A percentile compares a stretch with the other conserved stretches of the same genome.
Evolutionary conservation across 768 basidiomycete genomes (phyloP).

Genomic region (Xerocomellus chrysenteron): DNA sequence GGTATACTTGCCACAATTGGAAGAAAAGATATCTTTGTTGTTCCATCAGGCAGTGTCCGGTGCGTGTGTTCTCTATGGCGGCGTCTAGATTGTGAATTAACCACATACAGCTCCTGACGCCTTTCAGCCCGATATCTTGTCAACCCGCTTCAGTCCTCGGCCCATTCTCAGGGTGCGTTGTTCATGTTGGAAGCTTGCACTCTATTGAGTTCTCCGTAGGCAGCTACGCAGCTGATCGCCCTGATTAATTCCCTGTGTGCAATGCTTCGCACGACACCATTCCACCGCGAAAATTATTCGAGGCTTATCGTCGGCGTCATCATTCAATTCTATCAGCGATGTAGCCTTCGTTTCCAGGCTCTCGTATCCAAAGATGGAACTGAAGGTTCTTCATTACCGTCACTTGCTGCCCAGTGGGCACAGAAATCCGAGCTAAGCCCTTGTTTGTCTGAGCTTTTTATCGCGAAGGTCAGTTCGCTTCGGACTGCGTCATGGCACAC

Average conservation of each 20-base stretch:
- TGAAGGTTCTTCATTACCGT: constrained; percentile 44
- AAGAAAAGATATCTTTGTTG: constrained; percentile 85
- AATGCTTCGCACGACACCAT: constrained; percentile 89
- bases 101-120: constrained; percentile 67
- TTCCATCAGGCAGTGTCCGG: constrained; percentile 86
- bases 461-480: constrained; percentile 45
- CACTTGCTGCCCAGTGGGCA: constrained; percentile 78
- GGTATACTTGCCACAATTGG: constrained; percentile 91
- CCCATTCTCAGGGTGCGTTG: constrained; percentile 74
- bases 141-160: constrained; percentile 58
- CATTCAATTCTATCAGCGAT: constrained; percentile 94
- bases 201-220: constrained; percentile 44
- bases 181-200: not conserved
- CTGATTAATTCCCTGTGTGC: constrained; percentile 88
- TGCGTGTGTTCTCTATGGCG: constrained; percentile 32
- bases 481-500: not conserved
- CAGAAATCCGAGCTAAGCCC: constrained; percentile 77
- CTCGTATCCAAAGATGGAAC: constrained; percentile 49
- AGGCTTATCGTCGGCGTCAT: constrained; percentile 92
- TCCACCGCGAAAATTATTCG: constrained; percentile 93
- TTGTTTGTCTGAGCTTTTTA: constrained; percentile 67
- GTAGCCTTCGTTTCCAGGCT: constrained; percentile 83
- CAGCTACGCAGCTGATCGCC: constrained; percentile 80
- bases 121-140: constrained; percentile 79
- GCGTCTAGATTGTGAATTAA: not conserved